These are phyloP conservation scores for Stygiomarasmius scandens DNA, from an alignment of 1,284 basidiomycete species.

Conservation along the genomic window DNA sequence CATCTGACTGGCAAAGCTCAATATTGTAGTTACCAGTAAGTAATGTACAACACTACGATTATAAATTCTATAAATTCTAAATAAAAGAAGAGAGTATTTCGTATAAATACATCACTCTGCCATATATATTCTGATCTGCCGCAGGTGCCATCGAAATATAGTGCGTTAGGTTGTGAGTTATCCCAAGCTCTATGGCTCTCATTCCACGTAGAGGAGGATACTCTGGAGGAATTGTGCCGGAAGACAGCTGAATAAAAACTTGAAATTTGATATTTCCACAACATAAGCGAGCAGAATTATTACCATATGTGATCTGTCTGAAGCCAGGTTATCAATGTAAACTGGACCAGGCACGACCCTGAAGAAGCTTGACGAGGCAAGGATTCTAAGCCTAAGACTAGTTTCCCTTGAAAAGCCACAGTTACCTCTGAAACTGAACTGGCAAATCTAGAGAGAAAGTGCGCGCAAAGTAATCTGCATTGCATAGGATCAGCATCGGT, in stretches of 20 bases:
- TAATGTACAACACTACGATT: too few species aligned
- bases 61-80: not conserved
- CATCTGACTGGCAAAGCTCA: too few species aligned
- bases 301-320: constrained; percentile 82
- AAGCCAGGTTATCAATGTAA: constrained; percentile 66
- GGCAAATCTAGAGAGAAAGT: constrained; percentile 52
- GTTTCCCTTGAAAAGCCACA: not conserved
- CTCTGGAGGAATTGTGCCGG: constrained; percentile 46
- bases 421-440: constrained; percentile 51
- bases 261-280: not conserved
- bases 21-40: too few species aligned
- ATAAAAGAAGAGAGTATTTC: not conserved
- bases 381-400: not conserved
- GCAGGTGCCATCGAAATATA: constrained; percentile 59
- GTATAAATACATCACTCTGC: constrained; percentile 30
- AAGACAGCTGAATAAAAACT: not conserved
- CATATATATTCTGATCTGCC: constrained; percentile 32
- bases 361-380: constrained; percentile 39
- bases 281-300: constrained; percentile 14
- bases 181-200: constrained; percentile 39
- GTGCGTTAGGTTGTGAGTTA: constrained; percentile 60
- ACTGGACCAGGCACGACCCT: constrained; percentile 54
- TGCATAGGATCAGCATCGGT: constrained; percentile 13
- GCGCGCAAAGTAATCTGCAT: constrained; percentile 52
- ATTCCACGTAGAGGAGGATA: constrained; percentile 57